A percentile compares a stretch with the other conserved stretches of the same genome.
Conservation (phyloP, 768 basidiomycete species). For the Panaeolus cyanescens region DNA sequence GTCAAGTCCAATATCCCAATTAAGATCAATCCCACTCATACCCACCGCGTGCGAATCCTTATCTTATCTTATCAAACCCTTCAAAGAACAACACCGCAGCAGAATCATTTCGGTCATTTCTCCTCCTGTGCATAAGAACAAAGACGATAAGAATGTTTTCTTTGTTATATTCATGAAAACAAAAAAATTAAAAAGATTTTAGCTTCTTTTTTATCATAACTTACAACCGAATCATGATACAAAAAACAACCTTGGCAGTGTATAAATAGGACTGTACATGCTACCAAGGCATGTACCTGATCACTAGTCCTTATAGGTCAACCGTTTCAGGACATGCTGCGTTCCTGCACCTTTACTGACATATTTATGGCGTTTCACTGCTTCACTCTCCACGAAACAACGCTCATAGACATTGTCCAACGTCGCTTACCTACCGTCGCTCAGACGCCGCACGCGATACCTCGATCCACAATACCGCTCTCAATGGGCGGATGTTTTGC, state of each 20-base stretch:
- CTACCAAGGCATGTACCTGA: not conserved
- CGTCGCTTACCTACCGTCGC: not conserved
- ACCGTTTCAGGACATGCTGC: not conserved
- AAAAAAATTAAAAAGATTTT: not conserved
- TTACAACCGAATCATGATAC: too few species aligned
- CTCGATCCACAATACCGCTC: not conserved
- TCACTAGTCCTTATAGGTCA: not conserved
- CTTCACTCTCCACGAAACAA: not conserved
- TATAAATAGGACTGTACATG: not conserved
- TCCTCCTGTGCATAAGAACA: not conserved
- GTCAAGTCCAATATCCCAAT: slow-evolving; percentile 8
- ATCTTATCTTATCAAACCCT: slow-evolving; percentile 13
- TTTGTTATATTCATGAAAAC: not conserved
- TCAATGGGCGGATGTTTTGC: not conserved
- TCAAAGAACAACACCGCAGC: not conserved
- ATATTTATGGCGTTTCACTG: not conserved
- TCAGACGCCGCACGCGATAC: not conserved
- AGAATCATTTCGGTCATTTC: not conserved
- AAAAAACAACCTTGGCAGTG: not conserved
- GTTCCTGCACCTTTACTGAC: not conserved
- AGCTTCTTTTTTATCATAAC: too few species aligned
- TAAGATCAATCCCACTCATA: slow-evolving; percentile 7
- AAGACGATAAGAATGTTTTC: not conserved
- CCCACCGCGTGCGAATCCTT: not conserved
- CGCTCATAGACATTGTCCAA: too few species aligned